phyloP scores from a whole-genome alignment of 208 protist genomes.

The Crithidia sp. region DNA sequence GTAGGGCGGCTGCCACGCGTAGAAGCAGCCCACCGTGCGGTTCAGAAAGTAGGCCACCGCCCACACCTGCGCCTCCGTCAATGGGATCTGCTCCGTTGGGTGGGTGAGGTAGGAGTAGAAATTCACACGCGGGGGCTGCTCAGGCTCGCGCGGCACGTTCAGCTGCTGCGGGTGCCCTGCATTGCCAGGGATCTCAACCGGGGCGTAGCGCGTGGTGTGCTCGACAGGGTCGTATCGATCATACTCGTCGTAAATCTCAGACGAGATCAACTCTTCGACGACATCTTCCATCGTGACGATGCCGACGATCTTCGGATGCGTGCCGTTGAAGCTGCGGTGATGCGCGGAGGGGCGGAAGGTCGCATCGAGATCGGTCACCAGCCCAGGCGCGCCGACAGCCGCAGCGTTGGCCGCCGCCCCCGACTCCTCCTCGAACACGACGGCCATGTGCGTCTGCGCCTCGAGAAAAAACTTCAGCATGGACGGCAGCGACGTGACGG shows the following conservation, averaged over 20 bases:
- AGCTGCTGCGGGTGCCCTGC: slow-evolving; percentile 13
- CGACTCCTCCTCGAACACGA: slow-evolving; percentile 68
- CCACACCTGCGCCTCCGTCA: slow-evolving; percentile 88
- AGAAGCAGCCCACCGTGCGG: slow-evolving; percentile 65
- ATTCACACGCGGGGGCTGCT: slow-evolving; percentile 72
- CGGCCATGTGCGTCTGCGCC: slow-evolving; percentile 83
- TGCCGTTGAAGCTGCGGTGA: slow-evolving; percentile 24
- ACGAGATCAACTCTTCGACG: slow-evolving; percentile 83
- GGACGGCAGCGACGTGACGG: slow-evolving; percentile 61
- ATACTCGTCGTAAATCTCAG: slow-evolving; percentile 93
- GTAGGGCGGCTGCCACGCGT: slow-evolving; percentile 66
- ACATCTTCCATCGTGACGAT: slow-evolving; percentile 91
- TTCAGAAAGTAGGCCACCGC: slow-evolving; percentile 84
- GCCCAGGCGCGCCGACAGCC: not conserved
- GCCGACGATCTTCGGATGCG: slow-evolving; percentile 52
- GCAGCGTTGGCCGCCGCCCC: not conserved
- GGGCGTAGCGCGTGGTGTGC: slow-evolving; percentile 18
- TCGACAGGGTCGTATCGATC: slow-evolving; percentile 64
- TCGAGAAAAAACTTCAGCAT: slow-evolving; percentile 88
- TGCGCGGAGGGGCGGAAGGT: slow-evolving; percentile 6
- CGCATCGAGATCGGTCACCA: slow-evolving; percentile 22
- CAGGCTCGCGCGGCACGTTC: slow-evolving; percentile 51
- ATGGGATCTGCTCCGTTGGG: slow-evolving; percentile 41
- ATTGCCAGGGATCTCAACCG: slow-evolving; percentile 21
- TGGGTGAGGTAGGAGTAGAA: slow-evolving; percentile 92